These are phyloP conservation scores for Casuarina equisetifolia DNA, from an alignment of 306 rosid genomes.

Conservation along the genomic window DNA sequence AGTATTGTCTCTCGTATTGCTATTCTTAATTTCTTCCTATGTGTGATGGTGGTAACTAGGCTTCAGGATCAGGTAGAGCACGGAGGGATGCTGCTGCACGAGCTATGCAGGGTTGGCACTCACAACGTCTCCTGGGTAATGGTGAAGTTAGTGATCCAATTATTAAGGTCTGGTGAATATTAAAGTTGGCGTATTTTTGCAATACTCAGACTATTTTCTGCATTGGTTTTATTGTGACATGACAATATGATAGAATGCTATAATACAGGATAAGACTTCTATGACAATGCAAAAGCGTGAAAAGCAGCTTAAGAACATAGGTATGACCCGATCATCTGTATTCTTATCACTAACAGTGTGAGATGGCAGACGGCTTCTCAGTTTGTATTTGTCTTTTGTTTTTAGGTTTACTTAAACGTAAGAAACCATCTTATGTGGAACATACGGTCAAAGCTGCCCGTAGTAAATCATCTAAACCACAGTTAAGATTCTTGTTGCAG, in stretches of 20 bases:
- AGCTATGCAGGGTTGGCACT: constrained; percentile 99
- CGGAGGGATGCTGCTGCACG: constrained; percentile 98
- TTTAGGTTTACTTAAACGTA: constrained; percentile 79
- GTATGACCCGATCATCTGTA: constrained; percentile 48
- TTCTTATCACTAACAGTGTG: constrained; percentile 12
- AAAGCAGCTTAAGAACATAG: constrained; percentile 87
- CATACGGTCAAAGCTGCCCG: constrained; percentile 69
- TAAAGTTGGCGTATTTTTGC: constrained; percentile 28
- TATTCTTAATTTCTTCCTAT: background rate
- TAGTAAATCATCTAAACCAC: constrained; percentile 73
- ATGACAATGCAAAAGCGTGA: constrained; percentile 77
- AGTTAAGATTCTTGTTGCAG: constrained; percentile 58
- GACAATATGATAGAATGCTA: constrained; percentile 22
- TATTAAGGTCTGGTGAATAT: constrained; percentile 65
- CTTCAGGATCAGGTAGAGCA: constrained; percentile 86
- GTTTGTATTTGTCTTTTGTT: constrained; percentile 27
- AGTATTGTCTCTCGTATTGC: background rate
- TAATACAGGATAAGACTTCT: constrained; percentile 73
- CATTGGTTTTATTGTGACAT: constrained; percentile 16
- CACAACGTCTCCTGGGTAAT: constrained; percentile 88
- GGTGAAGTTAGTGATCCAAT: constrained; percentile 98
- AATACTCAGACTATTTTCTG: background rate
- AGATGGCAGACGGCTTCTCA: constrained; percentile 23
- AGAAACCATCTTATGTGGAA: constrained; percentile 76
- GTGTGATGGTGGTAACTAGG: constrained; percentile 40